A percentile compares a stretch with the other conserved stretches of the same genome.
These are phyloP conservation scores for Celoporthe dispersa DNA, from an alignment of 2,329 filamentous ascomycete genomes.

Conservation along the genomic window DNA sequence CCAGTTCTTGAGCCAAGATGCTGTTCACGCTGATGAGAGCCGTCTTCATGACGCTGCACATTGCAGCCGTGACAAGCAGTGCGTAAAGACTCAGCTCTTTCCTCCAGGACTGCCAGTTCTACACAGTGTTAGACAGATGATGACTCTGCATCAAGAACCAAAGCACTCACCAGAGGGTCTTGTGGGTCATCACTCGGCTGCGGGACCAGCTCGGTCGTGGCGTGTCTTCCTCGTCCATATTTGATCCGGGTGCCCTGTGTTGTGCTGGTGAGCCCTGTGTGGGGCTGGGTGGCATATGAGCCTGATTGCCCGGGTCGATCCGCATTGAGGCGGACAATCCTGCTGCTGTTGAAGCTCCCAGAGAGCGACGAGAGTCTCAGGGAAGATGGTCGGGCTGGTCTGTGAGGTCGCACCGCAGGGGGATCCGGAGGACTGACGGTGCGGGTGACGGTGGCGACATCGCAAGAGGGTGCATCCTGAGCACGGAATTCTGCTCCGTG, in stretches of 20 bases:
- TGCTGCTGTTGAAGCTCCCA: conserved; percentile 12
- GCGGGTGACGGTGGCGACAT: conserved; percentile 22
- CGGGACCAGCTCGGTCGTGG: conserved; percentile 53
- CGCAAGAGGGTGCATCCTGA: conserved; percentile 13
- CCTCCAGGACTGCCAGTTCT: conserved; percentile 62
- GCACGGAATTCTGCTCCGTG: neutral
- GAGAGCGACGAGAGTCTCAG: conserved; percentile 22
- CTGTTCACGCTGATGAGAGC: conserved; percentile 54
- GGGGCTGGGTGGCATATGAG: conserved; percentile 25
- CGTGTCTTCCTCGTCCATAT: conserved; percentile 50
- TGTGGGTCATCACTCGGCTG: conserved; percentile 59
- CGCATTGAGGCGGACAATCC: conserved; percentile 33
- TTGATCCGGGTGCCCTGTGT: conserved; percentile 48
- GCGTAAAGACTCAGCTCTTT: conserved; percentile 55
- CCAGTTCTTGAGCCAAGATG: conserved; percentile 47
- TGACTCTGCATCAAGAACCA: neutral
- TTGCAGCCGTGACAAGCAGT: conserved; percentile 50
- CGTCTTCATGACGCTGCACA: conserved; percentile 59
- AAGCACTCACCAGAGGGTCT: conserved; percentile 55
- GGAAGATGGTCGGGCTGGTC: conserved; percentile 16
- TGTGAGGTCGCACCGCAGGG: neutral
- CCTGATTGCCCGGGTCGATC: conserved; percentile 33
- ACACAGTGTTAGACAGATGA: conserved; percentile 20
- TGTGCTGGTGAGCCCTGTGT: conserved; percentile 37
- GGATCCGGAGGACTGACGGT: conserved; percentile 1